A percentile compares a stretch with the other conserved stretches of the same genome.
Conservation (phyloP, 2,329 filamentous ascomycete genomes). For the Geoglossum cookeanum region DNA sequence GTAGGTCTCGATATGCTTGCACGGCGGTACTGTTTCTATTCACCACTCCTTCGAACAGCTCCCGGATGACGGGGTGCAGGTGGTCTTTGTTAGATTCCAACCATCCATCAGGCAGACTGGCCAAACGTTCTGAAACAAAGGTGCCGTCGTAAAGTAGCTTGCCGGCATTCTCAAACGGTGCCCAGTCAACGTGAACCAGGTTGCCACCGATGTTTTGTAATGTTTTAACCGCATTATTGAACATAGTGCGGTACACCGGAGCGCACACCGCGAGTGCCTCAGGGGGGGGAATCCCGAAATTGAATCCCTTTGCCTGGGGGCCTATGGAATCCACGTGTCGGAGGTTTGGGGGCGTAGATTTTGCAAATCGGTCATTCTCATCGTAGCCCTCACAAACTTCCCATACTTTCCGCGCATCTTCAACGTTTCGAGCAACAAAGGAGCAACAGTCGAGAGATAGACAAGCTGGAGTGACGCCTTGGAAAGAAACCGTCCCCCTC, state of each 20-base stretch:
- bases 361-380: constrained; percentile 31
- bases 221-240: constrained; percentile 22
- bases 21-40: constrained; percentile 23
- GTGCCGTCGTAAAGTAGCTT: constrained; percentile 37
- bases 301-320: constrained; percentile 23
- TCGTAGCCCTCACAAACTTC: constrained; percentile 30
- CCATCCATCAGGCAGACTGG: constrained; percentile 23
- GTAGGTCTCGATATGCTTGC: constrained; percentile 30
- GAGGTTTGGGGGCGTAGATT: constrained; percentile 17
- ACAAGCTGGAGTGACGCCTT: constrained; percentile 35
- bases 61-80: constrained; percentile 30
- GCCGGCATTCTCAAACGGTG: constrained; percentile 31
- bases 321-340: constrained; percentile 15
- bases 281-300: constrained; percentile 28
- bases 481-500: constrained; percentile 30
- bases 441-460: constrained; percentile 38
- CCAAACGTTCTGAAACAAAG: constrained; percentile 36
- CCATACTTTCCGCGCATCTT: constrained; percentile 31
- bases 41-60: constrained; percentile 25
- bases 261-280: constrained; percentile 25
- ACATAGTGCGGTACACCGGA: constrained; percentile 22
- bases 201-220: constrained; percentile 24
- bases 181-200: constrained; percentile 27
- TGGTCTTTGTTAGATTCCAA: constrained; percentile 19
- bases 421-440: constrained; percentile 29